Conservation (phyloP, 2,329 filamentous ascomycete genomes). For the Penicillium sp. region DNA sequence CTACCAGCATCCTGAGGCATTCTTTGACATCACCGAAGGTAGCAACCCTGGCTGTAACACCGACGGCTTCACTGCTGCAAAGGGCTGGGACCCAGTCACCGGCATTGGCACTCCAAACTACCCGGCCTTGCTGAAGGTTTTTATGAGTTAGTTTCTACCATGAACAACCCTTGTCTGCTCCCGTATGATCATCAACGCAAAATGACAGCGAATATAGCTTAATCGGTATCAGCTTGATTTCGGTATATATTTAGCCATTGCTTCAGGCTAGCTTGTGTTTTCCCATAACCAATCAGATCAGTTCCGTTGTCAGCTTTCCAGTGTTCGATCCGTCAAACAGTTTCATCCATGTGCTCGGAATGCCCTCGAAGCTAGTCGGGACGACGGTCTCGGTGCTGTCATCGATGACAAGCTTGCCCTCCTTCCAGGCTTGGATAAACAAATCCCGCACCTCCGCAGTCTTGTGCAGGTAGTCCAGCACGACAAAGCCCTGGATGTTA, state of each 20-base stretch:
- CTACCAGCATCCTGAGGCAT: constrained; percentile 31
- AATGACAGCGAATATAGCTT: too few species aligned
- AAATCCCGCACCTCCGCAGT: background rate
- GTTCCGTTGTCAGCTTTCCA: background rate
- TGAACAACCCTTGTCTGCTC: too few species aligned
- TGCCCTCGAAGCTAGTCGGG: background rate
- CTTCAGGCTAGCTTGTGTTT: too few species aligned
- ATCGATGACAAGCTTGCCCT: background rate
- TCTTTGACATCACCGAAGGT: constrained; percentile 33
- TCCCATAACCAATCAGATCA: background rate
- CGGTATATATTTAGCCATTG: too few species aligned
- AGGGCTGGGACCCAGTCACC: constrained; percentile 37
- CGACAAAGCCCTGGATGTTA: background rate
- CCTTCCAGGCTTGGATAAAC: background rate
- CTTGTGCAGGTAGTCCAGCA: background rate
- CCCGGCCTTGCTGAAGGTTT: constrained; percentile 32
- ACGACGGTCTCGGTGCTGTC: background rate
- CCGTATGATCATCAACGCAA: too few species aligned
- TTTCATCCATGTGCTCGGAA: background rate
- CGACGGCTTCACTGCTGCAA: constrained; percentile 26
- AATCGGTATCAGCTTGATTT: too few species aligned
- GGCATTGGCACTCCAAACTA: constrained; percentile 37
- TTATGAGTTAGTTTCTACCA: constrained; percentile 26
- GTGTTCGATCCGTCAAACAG: background rate
- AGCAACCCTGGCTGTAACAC: constrained; percentile 33